phyloP scores from a whole-genome alignment of 192 early-diverging fungal genomes.

The Backusella parvicylindrica region DNA sequence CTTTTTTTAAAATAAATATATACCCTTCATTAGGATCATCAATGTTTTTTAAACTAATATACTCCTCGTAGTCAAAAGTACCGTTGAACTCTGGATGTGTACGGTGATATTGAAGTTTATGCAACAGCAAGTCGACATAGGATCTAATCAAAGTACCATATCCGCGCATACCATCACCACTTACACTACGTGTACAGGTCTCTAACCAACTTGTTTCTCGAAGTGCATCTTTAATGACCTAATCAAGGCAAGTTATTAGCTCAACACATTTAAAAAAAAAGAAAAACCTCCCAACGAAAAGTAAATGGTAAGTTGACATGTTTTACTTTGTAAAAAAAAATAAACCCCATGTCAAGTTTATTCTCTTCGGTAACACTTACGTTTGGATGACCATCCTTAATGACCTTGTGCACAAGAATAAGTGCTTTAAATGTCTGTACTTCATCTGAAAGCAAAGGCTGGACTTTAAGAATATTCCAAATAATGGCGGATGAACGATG shows the following conservation, averaged over 20 bases:
- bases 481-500: constrained; percentile 81
- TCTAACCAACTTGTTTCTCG: constrained; percentile 84
- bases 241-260: too few species aligned
- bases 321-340: background rate
- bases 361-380: constrained; percentile 46
- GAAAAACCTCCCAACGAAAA: too few species aligned
- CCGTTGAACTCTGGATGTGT: constrained; percentile 91
- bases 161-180: constrained; percentile 47
- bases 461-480: constrained; percentile 83
- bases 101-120: constrained; percentile 91
- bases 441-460: constrained; percentile 88
- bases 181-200: constrained; percentile 51
- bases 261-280: too few species aligned
- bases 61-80: constrained; percentile 97
- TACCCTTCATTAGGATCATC: constrained; percentile 98
- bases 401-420: constrained; percentile 93
- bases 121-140: constrained; percentile 85
- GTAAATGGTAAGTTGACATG: too few species aligned
- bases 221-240: constrained; percentile 83
- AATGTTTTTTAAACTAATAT: constrained; percentile 86
- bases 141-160: constrained; percentile 86
- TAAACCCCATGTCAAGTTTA: background rate
- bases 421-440: constrained; percentile 96
- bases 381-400: constrained; percentile 84
- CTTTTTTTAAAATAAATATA: background rate